A percentile compares a stretch with the other conserved stretches of the same genome.
phyloP scores from a whole-genome alignment of 139 green algal species.

The Chlamydomonas sphaeroides region DNA sequence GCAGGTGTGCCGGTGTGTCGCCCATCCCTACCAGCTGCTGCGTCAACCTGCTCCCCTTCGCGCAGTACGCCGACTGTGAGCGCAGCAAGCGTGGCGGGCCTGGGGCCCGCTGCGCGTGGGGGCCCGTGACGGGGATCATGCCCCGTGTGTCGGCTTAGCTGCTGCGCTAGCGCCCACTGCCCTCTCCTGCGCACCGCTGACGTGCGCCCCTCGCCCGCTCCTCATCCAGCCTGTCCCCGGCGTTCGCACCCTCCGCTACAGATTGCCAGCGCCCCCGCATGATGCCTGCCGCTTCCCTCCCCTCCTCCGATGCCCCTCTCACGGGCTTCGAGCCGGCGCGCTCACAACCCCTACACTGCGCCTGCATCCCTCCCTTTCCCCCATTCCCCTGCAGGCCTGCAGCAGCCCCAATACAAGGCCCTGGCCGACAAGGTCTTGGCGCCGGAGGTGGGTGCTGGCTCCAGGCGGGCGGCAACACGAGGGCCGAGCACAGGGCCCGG shows the following conservation, averaged over 20 bases:
- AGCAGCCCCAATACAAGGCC: constrained; percentile 1
- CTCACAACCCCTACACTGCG: too few relatives aligned
- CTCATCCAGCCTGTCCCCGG: too few relatives aligned
- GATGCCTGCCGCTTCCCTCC: too few relatives aligned
- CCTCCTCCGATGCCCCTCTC: too few relatives aligned
- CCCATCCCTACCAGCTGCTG: constrained; percentile 12
- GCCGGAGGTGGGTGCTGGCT: neutral
- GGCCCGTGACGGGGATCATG: too few relatives aligned
- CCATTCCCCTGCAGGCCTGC: constrained; percentile 9
- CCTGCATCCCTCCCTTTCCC: neutral
- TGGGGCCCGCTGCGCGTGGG: too few relatives aligned
- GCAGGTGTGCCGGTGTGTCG: neutral
- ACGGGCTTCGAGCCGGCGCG: neutral
- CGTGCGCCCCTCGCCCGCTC: too few relatives aligned
- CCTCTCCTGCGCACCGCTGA: neutral
- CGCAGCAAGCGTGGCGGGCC: too few relatives aligned
- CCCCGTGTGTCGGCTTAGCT: neutral
- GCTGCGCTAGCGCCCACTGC: neutral
- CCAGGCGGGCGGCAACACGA: too few relatives aligned
- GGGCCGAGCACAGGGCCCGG: too few relatives aligned
- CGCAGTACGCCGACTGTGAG: constrained; percentile 28
- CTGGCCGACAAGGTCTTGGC: constrained; percentile 25
- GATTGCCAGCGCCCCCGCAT: too few relatives aligned
- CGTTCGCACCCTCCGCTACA: too few relatives aligned
- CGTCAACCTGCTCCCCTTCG: constrained; percentile 6